These are phyloP conservation scores for Voacanga thouarsii DNA, from an alignment of 257 asterid species.

Conservation along the genomic window DNA sequence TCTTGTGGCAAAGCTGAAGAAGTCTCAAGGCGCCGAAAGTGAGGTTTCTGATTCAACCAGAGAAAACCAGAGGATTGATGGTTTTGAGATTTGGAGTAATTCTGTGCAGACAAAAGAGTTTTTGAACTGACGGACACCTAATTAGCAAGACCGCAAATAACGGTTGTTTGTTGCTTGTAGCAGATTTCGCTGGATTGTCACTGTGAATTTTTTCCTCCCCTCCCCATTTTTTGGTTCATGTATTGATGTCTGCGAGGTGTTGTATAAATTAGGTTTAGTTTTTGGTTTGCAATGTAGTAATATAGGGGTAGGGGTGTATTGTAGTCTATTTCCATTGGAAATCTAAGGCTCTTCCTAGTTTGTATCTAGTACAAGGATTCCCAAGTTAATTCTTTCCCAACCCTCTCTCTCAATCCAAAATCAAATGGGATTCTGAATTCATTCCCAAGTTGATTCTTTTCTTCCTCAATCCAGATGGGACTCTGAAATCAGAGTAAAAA, in stretches of 20 bases:
- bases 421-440: too few relatives aligned
- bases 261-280: slow-evolving; percentile 4
- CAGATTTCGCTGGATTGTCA: not conserved
- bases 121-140: not conserved
- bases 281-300: not conserved
- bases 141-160: not conserved
- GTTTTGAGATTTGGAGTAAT: slow-evolving; percentile 26
- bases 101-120: not conserved
- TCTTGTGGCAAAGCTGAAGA: slow-evolving; percentile 81
- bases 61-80: slow-evolving; percentile 31
- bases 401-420: too few relatives aligned
- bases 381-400: too few relatives aligned
- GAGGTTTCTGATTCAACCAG: slow-evolving; percentile 41
- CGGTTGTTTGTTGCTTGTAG: not conserved
- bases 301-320: not conserved
- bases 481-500: too few relatives aligned
- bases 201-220: not conserved
- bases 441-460: too few relatives aligned
- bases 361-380: too few relatives aligned
- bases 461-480: too few relatives aligned
- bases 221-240: not conserved
- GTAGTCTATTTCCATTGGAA: not conserved
- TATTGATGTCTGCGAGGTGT: not conserved
- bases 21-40: slow-evolving; percentile 53
- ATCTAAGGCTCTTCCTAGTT: not conserved